A percentile compares a stretch with the other conserved stretches of the same genome.
Conservation (phyloP, 2,329 filamentous ascomycete genomes). For the Cordyceps javanica region DNA sequence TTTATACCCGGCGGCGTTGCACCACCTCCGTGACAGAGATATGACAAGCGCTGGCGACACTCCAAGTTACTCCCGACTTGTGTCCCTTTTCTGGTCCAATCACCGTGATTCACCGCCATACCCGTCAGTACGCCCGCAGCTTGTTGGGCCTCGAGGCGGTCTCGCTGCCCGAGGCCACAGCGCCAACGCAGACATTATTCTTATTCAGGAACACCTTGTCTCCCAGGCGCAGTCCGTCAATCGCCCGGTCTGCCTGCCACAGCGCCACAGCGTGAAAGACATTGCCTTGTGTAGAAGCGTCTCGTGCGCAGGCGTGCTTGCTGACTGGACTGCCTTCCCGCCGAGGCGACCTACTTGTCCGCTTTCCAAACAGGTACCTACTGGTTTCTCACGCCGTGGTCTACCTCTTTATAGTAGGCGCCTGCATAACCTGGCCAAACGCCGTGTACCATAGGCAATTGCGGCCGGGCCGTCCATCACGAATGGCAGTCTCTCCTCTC, state of each 20-base stretch:
- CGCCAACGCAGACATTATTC: no score
- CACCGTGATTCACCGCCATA: not conserved
- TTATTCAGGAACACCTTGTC: no score
- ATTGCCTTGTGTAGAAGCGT: no score
- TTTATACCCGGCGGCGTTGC: not conserved
- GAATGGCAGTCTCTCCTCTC: not conserved
- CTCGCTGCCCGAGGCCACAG: not conserved
- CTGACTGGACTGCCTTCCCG: not conserved
- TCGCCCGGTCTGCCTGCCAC: not conserved
- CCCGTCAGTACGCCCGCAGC: not conserved
- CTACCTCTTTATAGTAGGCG: not conserved
- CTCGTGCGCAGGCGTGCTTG: no score
- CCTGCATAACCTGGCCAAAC: not conserved
- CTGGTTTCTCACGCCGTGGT: no score
- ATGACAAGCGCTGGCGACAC: not conserved
- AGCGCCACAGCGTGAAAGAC: not conserved
- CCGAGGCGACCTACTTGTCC: not conserved
- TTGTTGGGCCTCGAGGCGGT: not conserved
- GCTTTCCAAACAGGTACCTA: not conserved
- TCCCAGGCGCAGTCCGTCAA: not conserved
- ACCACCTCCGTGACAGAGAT: not conserved
- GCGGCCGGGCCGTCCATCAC: not conserved
- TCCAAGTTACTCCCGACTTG: not conserved
- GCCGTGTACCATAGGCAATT: constrained; percentile 5
- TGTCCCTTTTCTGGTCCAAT: not conserved